Conservation (phyloP, 2,329 filamentous ascomycete genomes). For the Metarhizium robertsii region DNA sequence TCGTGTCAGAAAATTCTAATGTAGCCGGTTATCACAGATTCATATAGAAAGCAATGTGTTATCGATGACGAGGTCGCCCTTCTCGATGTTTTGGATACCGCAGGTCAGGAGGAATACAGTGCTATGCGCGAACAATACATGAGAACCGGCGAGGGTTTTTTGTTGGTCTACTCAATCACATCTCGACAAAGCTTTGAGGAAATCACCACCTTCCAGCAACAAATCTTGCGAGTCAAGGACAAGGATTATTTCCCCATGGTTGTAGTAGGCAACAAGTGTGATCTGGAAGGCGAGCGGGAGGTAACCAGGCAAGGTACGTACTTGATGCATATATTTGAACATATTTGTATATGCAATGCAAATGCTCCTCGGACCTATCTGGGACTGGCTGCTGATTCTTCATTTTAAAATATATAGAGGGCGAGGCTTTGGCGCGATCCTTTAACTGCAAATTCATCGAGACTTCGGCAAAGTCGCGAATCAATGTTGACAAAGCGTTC, state of each 20-base stretch:
- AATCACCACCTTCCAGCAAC: conserved; percentile 97
- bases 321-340: neutral
- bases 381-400: neutral
- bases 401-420: conserved; percentile 51
- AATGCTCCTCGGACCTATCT: neutral
- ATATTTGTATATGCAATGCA: too few relatives aligned
- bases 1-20: neutral
- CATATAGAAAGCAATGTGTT: conserved; percentile 98
- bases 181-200: conserved; percentile 97
- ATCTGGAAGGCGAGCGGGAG: conserved; percentile 86
- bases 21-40: conserved; percentile 51
- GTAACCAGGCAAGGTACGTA: conserved; percentile 80
- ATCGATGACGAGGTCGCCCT: conserved; percentile 97
- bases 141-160: conserved; percentile 95
- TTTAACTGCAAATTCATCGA: conserved; percentile 99
- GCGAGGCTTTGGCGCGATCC: conserved; percentile 71
- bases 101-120: conserved; percentile 97
- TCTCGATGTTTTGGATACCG: conserved; percentile 95
- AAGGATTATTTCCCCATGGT: conserved; percentile 99
- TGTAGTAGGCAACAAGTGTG: conserved; percentile 98
- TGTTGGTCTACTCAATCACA: conserved; percentile 97
- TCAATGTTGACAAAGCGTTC: conserved; percentile 97
- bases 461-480: conserved; percentile 94
- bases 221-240: conserved; percentile 97
- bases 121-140: conserved; percentile 99